Evolutionary conservation across 2,329 filamentous ascomycete genomes (phyloP).

Genomic region (Colletotrichum euphorbiae): DNA sequence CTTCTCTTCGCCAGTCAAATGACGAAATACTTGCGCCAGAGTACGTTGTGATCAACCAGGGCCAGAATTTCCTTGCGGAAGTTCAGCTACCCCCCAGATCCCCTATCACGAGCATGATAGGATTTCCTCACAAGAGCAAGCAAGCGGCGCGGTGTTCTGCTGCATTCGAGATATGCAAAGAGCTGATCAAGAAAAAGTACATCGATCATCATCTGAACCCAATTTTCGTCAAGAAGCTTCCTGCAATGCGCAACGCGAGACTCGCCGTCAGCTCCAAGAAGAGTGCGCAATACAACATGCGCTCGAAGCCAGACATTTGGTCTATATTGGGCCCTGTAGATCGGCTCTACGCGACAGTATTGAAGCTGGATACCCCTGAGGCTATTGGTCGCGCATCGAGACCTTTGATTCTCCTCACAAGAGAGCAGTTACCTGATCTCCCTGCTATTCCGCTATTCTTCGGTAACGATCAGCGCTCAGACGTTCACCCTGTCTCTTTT

Average conservation of each 20-base stretch:
- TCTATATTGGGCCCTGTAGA: constrained; percentile 50
- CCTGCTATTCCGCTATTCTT: constrained; percentile 80
- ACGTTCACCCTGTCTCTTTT: constrained; percentile 63
- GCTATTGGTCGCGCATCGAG: constrained; percentile 69
- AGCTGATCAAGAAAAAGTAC: constrained; percentile 73
- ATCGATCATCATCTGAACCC: constrained; percentile 82
- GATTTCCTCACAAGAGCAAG: constrained; percentile 75
- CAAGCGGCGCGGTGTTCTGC: constrained; percentile 86
- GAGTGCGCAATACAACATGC: constrained; percentile 79
- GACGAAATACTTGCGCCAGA: constrained; percentile 55
- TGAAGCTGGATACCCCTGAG: constrained; percentile 68
- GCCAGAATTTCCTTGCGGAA: constrained; percentile 77
- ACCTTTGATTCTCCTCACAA: constrained; percentile 78
- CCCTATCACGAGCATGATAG: constrained; percentile 75
- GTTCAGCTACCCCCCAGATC: constrained; percentile 81
- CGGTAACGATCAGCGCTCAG: constrained; percentile 69
- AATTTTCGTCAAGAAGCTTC: constrained; percentile 76
- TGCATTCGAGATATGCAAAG: constrained; percentile 83
- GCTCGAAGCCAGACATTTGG: constrained; percentile 84
- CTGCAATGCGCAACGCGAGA: constrained; percentile 86
- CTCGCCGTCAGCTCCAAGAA: constrained; percentile 86
- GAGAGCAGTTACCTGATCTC: constrained; percentile 71
- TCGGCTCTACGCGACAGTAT: constrained; percentile 72
- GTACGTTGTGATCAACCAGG: constrained; percentile 71
- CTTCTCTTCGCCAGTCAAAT: constrained; percentile 68